phyloP scores from a whole-genome alignment of 1,284 basidiomycete species.

The Pseudozyma sp. region DNA sequence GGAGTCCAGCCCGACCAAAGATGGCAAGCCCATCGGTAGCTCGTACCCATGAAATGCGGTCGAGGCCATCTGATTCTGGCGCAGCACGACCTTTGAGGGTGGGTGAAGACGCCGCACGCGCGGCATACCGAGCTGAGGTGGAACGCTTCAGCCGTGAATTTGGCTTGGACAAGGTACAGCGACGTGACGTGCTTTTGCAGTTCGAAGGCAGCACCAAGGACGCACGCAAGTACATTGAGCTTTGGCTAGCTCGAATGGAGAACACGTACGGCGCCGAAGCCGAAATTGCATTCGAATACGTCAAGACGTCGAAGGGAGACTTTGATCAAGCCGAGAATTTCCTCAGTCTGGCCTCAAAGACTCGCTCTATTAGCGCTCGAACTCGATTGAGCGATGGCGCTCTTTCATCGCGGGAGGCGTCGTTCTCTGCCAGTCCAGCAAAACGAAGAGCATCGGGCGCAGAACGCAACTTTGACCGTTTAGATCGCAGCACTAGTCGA shows the following conservation, averaged over 20 bases:
- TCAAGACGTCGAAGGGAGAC: constrained; percentile 40
- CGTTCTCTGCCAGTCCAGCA: constrained; percentile 14
- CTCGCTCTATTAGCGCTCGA: constrained; percentile 11
- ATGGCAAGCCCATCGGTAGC: not conserved
- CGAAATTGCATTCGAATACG: constrained; percentile 31
- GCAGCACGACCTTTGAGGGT: not conserved
- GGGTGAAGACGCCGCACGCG: constrained; percentile 18
- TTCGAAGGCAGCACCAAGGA: constrained; percentile 26
- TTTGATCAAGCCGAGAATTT: constrained; percentile 36
- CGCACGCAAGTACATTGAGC: constrained; percentile 15
- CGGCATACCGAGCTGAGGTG: constrained; percentile 24
- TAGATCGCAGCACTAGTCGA: not conserved
- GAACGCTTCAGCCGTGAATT: constrained; percentile 24
- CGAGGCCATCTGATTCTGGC: not conserved
- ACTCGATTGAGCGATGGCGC: not conserved
- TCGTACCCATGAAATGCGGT: not conserved
- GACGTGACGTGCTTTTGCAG: constrained; percentile 14
- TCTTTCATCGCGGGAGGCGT: constrained; percentile 3
- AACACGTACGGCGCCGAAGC: constrained; percentile 24
- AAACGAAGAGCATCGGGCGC: constrained; percentile 11
- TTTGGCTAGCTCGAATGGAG: constrained; percentile 23
- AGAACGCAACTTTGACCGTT: constrained; percentile 8
- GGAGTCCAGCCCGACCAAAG: not conserved
- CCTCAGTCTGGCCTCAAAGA: constrained; percentile 20
- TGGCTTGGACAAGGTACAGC: constrained; percentile 14